These are phyloP conservation scores for Echium plantagineum DNA, from an alignment of 257 asterid genomes.

Conservation along the genomic window DNA sequence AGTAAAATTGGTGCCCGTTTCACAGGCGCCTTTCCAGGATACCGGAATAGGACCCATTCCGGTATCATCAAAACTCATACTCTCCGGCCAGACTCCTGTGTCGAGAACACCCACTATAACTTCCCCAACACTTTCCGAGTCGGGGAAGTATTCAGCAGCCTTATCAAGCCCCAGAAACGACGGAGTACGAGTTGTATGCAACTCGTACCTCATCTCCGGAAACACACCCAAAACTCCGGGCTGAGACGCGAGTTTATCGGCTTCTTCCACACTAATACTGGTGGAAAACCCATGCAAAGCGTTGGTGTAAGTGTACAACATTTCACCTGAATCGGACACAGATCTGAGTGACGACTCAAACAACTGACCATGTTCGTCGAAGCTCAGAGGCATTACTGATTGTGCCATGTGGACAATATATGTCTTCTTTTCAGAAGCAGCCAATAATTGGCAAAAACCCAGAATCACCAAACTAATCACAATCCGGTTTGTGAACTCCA, in stretches of 20 bases:
- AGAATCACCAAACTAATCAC: constrained; percentile 12
- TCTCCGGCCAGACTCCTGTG: constrained; percentile 94
- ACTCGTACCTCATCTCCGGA: constrained; percentile 56
- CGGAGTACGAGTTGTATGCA: constrained; percentile 91
- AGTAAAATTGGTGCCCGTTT: constrained; percentile 56
- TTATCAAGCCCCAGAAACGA: constrained; percentile 59
- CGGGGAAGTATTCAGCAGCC: constrained; percentile 49
- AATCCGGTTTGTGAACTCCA: neutral
- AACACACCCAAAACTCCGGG: constrained; percentile 57
- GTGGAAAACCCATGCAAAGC: constrained; percentile 69
- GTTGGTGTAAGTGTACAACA: constrained; percentile 54
- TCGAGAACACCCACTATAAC: constrained; percentile 71
- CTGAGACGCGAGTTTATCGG: constrained; percentile 27
- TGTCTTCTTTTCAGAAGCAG: constrained; percentile 26
- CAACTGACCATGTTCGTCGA: constrained; percentile 49
- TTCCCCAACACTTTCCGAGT: constrained; percentile 38
- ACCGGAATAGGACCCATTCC: constrained; percentile 61
- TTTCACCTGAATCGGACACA: constrained; percentile 56
- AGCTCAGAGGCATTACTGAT: constrained; percentile 57
- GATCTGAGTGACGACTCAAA: constrained; percentile 67
- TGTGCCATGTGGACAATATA: constrained; percentile 82
- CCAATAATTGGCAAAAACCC: constrained; percentile 12
- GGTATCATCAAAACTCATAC: constrained; percentile 63
- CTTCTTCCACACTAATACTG: constrained; percentile 45
- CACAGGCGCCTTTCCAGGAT: constrained; percentile 73